phyloP scores from a whole-genome alignment of 139 green algal species.

The Micractinium conductrix region DNA sequence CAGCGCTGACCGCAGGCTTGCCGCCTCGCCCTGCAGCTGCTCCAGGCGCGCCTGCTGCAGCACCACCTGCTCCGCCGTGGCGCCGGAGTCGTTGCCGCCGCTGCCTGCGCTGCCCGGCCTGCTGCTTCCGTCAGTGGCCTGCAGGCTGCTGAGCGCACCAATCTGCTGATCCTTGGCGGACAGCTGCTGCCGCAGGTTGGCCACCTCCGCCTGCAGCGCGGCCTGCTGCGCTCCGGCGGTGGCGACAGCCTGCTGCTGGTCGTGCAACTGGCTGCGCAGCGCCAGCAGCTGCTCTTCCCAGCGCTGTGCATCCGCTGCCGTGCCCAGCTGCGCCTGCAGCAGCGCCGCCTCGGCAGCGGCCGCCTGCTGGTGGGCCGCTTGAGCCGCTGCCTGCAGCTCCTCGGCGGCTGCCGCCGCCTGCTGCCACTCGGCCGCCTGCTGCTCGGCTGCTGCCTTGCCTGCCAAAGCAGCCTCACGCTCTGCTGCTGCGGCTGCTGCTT shows the following conservation, averaged over 20 bases:
- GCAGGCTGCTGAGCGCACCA: constrained; percentile 22
- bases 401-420: neutral
- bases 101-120: neutral
- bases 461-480: constrained; percentile 13
- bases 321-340: neutral
- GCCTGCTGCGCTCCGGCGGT: neutral
- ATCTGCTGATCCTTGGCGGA: constrained; percentile 39
- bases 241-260: neutral
- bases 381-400: neutral
- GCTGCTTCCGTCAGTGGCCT: neutral
- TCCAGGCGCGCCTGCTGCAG: constrained; percentile 8
- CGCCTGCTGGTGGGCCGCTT: neutral
- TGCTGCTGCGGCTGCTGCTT: neutral
- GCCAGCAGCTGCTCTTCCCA: constrained; percentile 26
- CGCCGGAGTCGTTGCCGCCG: neutral
- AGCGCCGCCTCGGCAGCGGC: neutral
- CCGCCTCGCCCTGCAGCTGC: neutral
- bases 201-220: neutral
- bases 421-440: neutral
- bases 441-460: neutral
- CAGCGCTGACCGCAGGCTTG: neutral
- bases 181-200: constrained; percentile 6
- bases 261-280: neutral
- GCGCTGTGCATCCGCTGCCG: neutral
- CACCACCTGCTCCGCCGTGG: neutral